Conservation (phyloP, 352 stramenopile species). For the Phytophthora pseudosyringae region DNA sequence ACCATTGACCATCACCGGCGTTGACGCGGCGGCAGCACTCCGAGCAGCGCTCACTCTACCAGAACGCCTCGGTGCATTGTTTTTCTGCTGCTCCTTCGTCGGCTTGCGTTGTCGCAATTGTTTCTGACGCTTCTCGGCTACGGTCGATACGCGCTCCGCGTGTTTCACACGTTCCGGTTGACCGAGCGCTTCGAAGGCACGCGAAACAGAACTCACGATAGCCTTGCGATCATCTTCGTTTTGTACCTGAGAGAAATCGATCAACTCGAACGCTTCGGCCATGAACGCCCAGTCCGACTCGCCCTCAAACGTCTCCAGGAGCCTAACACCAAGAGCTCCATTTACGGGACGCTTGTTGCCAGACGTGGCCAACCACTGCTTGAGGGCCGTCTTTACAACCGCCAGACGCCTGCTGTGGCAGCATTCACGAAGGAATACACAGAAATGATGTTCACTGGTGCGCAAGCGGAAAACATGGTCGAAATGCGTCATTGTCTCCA, state of each 20-base stretch:
- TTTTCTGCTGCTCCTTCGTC: slow-evolving; percentile 13
- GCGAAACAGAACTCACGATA: slow-evolving; percentile 35
- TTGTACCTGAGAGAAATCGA: slow-evolving; percentile 32
- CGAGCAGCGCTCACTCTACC: neutral
- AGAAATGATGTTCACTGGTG: slow-evolving; percentile 45
- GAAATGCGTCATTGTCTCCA: slow-evolving; percentile 35
- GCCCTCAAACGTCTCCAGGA: slow-evolving; percentile 37
- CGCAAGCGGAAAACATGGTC: slow-evolving; percentile 42
- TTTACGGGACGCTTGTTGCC: slow-evolving; percentile 38
- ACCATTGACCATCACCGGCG: slow-evolving; percentile 31
- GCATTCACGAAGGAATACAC: slow-evolving; percentile 52
- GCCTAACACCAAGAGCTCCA: slow-evolving; percentile 20
- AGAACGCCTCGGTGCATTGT: neutral
- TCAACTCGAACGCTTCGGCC: slow-evolving; percentile 40
- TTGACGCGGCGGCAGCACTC: neutral
- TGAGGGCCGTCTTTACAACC: slow-evolving; percentile 36
- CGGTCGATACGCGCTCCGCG: slow-evolving; percentile 23
- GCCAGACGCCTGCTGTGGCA: slow-evolving; percentile 37
- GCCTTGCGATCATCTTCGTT: slow-evolving; percentile 32
- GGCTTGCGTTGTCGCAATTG: slow-evolving; percentile 18
- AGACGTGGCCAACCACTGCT: slow-evolving; percentile 34
- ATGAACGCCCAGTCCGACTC: slow-evolving; percentile 45
- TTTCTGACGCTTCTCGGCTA: slow-evolving; percentile 27
- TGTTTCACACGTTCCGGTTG: slow-evolving; percentile 26
- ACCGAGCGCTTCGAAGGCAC: slow-evolving; percentile 42